Conservation (phyloP, 768 basidiomycete species). For the Russula compacta region DNA sequence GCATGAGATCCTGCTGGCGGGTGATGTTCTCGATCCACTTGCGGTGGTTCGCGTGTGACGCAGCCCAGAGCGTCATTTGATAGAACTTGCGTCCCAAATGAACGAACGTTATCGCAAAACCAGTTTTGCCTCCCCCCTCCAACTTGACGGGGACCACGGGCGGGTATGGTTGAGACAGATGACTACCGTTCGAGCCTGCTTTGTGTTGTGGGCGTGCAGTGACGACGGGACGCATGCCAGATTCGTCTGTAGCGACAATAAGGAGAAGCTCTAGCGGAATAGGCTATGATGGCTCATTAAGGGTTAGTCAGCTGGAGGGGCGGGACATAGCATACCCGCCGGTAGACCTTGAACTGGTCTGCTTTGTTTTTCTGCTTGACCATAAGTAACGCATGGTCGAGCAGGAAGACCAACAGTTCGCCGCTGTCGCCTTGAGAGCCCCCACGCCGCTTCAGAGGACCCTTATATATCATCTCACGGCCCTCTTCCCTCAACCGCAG, state of each 20-base stretch:
- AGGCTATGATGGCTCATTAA: constrained; percentile 44
- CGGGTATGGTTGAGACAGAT: constrained; percentile 33
- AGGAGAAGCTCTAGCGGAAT: constrained; percentile 91
- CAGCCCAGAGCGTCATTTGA: constrained; percentile 85
- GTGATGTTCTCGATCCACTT: constrained; percentile 93
- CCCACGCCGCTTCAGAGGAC: constrained; percentile 76
- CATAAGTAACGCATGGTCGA: constrained; percentile 94
- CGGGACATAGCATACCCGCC: constrained; percentile 52
- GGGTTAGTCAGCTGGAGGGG: background rate
- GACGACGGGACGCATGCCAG: constrained; percentile 22
- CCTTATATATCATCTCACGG: constrained; percentile 88
- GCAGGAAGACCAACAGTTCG: constrained; percentile 88
- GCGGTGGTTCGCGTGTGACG: constrained; percentile 70
- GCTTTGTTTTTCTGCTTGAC: constrained; percentile 89
- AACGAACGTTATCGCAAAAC: constrained; percentile 86
- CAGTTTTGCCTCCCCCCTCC: constrained; percentile 59
- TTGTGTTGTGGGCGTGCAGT: constrained; percentile 35
- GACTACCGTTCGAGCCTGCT: constrained; percentile 25
- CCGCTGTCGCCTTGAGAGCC: constrained; percentile 67
- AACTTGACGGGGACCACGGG: constrained; percentile 40
- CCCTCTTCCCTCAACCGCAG: constrained; percentile 79
- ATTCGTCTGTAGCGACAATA: constrained; percentile 71
- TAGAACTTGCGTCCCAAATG: constrained; percentile 92
- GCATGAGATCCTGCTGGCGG: constrained; percentile 80
- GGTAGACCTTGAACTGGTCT: constrained; percentile 89